Percentiles rank a stretch among this genome's conserved stretches.
These are phyloP conservation scores for Mrakiaceae sp. DNA, from an alignment of 1,284 basidiomycete genomes.

Conservation along the genomic window DNA sequence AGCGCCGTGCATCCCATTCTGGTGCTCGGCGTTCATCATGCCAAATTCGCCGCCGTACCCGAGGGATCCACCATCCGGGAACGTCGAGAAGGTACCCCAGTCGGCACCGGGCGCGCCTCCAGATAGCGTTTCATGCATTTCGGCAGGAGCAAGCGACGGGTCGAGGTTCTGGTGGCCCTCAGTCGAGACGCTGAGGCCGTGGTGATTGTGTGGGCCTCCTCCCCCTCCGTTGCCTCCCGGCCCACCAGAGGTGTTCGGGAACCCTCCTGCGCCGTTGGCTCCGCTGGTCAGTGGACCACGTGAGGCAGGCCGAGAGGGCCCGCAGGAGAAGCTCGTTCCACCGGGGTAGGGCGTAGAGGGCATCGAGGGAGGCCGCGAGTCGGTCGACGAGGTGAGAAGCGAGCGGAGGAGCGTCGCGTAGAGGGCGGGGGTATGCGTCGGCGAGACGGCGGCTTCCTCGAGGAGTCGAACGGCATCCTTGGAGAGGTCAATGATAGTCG, in stretches of 20 bases:
- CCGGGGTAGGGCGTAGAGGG: background rate
- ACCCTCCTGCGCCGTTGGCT: background rate
- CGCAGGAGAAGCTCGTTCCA: background rate
- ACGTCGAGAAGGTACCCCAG: background rate
- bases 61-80: background rate
- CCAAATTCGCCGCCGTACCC: background rate
- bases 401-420: constrained; percentile 70
- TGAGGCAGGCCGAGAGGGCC: no score
- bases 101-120: no score
- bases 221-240: background rate
- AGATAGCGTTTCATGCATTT: no score
- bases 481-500: constrained; percentile 56
- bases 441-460: constrained; percentile 59
- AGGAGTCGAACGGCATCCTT: constrained; percentile 69
- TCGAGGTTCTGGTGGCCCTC: background rate
- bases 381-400: constrained; percentile 11
- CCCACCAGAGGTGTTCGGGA: background rate
- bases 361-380: constrained; percentile 11
- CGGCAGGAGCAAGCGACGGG: no score
- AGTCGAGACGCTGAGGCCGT: background rate
- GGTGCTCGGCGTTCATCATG: background rate
- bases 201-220: background rate
- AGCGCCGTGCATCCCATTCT: no score
- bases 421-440: constrained; percentile 69
- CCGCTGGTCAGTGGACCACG: background rate